Percentiles rank a stretch among this genome's conserved stretches.
These are phyloP conservation scores for Phytophthora agathidicida DNA, from an alignment of 352 stramenopile species.

Conservation along the genomic window DNA sequence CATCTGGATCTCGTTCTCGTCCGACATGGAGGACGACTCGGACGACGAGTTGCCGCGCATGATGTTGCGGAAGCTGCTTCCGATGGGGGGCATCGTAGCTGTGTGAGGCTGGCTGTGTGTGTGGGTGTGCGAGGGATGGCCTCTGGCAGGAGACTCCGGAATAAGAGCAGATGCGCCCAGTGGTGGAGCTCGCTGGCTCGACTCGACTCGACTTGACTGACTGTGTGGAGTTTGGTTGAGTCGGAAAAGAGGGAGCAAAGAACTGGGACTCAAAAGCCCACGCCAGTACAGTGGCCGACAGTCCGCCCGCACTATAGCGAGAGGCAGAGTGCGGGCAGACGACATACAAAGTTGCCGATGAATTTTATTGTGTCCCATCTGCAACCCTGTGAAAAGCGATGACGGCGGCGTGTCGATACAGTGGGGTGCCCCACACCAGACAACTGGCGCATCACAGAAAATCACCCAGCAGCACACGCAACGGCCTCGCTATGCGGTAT, in stretches of 20 bases:
- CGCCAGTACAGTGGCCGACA: conserved; percentile 18
- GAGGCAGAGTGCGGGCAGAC: not conserved
- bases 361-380: conserved; percentile 20
- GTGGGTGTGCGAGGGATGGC: not conserved
- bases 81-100: conserved; percentile 59
- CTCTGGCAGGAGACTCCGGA: no score
- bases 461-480: no score
- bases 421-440: no score
- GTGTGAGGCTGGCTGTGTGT: no score
- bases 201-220: no score
- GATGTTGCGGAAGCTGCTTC: conserved; percentile 63
- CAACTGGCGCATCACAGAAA: no score
- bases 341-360: not conserved
- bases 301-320: not conserved
- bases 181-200: conserved; percentile 19
- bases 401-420: not conserved
- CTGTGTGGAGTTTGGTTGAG: not conserved
- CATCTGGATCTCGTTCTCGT: conserved; percentile 81
- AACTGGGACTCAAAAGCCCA: conserved; percentile 7
- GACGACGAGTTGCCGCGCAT: conserved; percentile 69
- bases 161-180: conserved; percentile 25
- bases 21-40: conserved; percentile 55
- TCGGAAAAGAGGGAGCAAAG: conserved; percentile 32
- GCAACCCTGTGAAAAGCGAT: conserved; percentile 3
- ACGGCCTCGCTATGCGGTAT: no score